A percentile compares a stretch with the other conserved stretches of the same genome.
Conservation (phyloP, 1,284 basidiomycete species). For the Serendipita sp. region DNA sequence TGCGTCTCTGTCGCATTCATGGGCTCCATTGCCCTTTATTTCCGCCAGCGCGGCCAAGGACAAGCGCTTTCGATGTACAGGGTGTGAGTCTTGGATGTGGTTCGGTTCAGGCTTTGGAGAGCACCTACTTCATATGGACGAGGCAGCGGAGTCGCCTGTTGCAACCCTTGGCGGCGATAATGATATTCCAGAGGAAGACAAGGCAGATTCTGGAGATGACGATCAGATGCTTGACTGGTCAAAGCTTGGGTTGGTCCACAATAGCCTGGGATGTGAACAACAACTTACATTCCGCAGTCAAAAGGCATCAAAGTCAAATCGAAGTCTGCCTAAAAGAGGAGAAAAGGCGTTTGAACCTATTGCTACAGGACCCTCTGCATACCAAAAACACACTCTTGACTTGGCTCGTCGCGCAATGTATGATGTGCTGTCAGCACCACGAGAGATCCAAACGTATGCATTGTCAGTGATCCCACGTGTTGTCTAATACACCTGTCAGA, state of each 20-base stretch:
- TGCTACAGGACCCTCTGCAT: constrained; percentile 36
- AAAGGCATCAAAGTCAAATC: constrained; percentile 19
- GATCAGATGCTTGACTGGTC: constrained; percentile 47
- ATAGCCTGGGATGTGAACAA: background rate
- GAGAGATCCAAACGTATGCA: constrained; percentile 59
- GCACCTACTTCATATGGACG: background rate
- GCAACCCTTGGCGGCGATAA: background rate
- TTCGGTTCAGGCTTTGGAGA: background rate
- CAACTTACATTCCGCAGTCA: background rate
- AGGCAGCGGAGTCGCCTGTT: background rate
- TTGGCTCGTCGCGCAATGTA: constrained; percentile 71
- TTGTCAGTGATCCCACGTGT: background rate
- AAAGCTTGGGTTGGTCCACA: constrained; percentile 30
- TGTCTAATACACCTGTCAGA: constrained; percentile 19
- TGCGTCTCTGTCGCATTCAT: constrained; percentile 66
- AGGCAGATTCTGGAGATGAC: constrained; percentile 38
- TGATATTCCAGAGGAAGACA: constrained; percentile 28
- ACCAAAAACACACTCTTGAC: constrained; percentile 66
- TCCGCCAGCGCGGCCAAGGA: background rate
- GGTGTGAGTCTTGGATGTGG: background rate
- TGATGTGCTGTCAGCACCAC: constrained; percentile 55
- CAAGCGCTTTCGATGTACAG: background rate
- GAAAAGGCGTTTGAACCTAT: constrained; percentile 93
- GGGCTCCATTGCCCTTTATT: constrained; percentile 30
- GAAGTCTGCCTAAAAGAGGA: constrained; percentile 75